Conservation (phyloP, 768 basidiomycete species). For the Suillus subluteus region DNA sequence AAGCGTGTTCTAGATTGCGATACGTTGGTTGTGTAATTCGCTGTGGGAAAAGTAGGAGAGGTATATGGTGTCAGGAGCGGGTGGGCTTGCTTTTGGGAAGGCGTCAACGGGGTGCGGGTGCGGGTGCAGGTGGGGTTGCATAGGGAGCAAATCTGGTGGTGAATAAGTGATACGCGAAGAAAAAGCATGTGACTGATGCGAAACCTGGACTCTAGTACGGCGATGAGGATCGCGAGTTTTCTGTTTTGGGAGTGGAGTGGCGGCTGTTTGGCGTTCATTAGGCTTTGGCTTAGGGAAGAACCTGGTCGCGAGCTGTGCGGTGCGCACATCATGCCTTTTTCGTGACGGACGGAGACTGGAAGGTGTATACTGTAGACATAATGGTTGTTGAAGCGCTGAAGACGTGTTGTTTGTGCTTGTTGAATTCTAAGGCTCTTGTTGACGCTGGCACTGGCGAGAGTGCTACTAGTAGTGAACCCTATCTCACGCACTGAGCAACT, state of each 20-base stretch:
- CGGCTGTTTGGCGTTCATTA: conserved; percentile 16
- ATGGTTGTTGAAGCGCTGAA: too few species aligned
- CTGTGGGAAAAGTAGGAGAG: conserved; percentile 83
- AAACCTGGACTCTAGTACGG: conserved; percentile 42
- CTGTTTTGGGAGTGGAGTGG: conserved; percentile 24
- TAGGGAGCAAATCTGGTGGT: conserved; percentile 52
- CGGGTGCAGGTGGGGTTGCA: neutral
- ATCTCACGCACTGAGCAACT: too few species aligned
- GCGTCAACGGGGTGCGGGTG: conserved; percentile 32
- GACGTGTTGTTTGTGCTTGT: neutral
- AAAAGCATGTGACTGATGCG: conserved; percentile 57
- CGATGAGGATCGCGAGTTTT: conserved; percentile 46
- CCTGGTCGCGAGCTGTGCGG: conserved; percentile 34
- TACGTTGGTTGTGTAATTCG: conserved; percentile 86
- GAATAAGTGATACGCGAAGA: conserved; percentile 65
- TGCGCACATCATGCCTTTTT: conserved; percentile 69
- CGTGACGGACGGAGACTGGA: conserved; percentile 63
- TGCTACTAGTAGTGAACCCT: too few species aligned
- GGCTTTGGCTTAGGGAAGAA: conserved; percentile 23
- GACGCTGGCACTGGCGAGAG: too few species aligned
- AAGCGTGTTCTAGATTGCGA: conserved; percentile 84
- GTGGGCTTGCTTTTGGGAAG: conserved; percentile 32
- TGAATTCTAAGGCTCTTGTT: neutral
- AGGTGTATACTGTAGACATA: conserved; percentile 24
- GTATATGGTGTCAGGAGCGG: conserved; percentile 49